These are phyloP conservation scores for Aphanoascus verrucosus DNA, from an alignment of 2,329 filamentous ascomycete genomes.

Conservation along the genomic window DNA sequence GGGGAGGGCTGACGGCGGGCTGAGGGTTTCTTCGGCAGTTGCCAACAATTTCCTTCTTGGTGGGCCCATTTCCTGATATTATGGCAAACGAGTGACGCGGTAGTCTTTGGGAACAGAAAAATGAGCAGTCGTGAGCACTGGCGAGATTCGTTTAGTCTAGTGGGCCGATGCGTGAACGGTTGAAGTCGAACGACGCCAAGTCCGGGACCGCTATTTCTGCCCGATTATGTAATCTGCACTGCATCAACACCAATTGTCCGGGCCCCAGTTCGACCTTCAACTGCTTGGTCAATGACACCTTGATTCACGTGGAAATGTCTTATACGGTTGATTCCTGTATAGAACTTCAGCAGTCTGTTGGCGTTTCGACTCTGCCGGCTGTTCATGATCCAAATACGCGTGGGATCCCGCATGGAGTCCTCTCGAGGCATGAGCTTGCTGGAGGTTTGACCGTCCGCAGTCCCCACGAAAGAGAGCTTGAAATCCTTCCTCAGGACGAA, in stretches of 20 bases:
- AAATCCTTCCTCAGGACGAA: constrained; percentile 16
- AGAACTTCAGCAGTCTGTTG: background rate
- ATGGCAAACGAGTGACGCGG: background rate
- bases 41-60: constrained; percentile 68
- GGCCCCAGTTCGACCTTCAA: background rate
- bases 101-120: background rate
- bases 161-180: background rate
- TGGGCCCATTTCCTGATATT: constrained; percentile 47
- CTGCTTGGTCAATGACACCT: background rate
- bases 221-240: background rate
- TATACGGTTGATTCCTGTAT: background rate
- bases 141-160: background rate
- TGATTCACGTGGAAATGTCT: background rate
- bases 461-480: constrained; percentile 19
- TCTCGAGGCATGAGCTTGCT: background rate
- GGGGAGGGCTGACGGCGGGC: constrained; percentile 45
- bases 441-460: background rate
- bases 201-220: background rate
- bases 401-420: background rate
- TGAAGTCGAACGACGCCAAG: background rate
- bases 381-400: background rate
- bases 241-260: too few relatives aligned
- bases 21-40: constrained; percentile 61
- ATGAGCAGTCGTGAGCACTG: background rate
- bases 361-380: background rate